Percentiles rank a stretch among this genome's conserved stretches.
phyloP scores from a whole-genome alignment of 164 flowering plant species.

The Piper betle region DNA sequence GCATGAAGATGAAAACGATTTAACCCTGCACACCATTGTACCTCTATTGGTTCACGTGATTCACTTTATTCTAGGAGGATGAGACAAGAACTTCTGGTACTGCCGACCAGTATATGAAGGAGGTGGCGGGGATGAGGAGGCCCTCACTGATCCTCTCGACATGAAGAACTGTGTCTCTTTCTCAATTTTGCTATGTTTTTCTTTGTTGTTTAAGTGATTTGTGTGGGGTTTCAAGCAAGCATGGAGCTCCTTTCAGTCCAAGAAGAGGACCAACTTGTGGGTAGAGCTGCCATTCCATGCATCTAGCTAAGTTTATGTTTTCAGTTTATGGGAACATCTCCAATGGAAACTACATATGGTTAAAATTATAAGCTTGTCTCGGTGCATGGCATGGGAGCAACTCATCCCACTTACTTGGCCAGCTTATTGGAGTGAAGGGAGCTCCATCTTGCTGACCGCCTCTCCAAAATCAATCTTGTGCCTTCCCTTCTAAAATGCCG shows the following conservation, averaged over 20 bases:
- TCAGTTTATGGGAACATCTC: neutral
- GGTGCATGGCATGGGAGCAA: slow-evolving; percentile 56
- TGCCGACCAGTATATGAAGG: neutral
- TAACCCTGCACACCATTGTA: neutral
- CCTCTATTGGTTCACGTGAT: neutral
- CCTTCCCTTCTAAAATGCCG: too few relatives aligned
- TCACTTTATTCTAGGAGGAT: neutral
- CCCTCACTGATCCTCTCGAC: too few relatives aligned
- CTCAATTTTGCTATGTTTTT: neutral
- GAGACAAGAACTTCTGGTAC: neutral
- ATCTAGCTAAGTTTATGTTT: slow-evolving; percentile 22
- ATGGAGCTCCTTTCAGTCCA: slow-evolving; percentile 45
- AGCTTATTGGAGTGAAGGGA: slow-evolving; percentile 70
- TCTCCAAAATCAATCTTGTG: neutral
- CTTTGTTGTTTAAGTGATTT: neutral
- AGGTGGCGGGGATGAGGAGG: neutral
- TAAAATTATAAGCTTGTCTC: slow-evolving; percentile 19
- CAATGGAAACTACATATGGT: neutral
- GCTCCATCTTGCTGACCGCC: slow-evolving; percentile 26
- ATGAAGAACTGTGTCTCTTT: neutral
- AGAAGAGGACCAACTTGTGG: slow-evolving; percentile 26
- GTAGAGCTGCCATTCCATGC: slow-evolving; percentile 50
- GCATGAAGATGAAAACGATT: neutral
- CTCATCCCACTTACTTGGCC: slow-evolving; percentile 34
- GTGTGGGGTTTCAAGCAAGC: neutral